phyloP scores from a whole-genome alignment of 306 rosid genomes.

The Echinosophora koreensis region DNA sequence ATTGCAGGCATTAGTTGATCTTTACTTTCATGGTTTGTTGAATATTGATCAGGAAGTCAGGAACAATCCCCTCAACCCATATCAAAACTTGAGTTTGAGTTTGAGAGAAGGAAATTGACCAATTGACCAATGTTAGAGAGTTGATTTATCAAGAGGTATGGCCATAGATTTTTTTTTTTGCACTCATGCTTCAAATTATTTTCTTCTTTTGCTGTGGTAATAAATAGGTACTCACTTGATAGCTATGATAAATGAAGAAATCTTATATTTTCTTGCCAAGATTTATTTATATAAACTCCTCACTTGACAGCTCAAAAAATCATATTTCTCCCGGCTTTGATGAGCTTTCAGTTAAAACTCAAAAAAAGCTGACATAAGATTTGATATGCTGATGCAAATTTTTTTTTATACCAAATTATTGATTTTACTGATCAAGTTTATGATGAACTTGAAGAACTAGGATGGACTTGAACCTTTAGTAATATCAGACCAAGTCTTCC shows the following conservation, averaged over 20 bases:
- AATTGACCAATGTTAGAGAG: too few species aligned
- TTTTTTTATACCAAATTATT: not conserved
- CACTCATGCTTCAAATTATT: too few species aligned
- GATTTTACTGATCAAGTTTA: not conserved
- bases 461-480: not conserved
- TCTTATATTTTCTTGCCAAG: not conserved
- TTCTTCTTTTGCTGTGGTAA: too few species aligned
- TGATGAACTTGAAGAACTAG: slow-evolving; percentile 36
- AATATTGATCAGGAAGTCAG: too few species aligned
- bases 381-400: not conserved
- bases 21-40: too few species aligned
- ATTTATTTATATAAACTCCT: not conserved
- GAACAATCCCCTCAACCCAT: too few species aligned
- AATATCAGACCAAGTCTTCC: not conserved
- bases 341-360: not conserved
- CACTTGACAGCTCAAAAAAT: not conserved
- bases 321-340: not conserved
- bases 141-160: too few species aligned
- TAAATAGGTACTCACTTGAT: too few species aligned
- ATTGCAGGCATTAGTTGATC: too few species aligned
- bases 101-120: too few species aligned
- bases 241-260: not conserved
- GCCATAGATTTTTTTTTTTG: too few species aligned
- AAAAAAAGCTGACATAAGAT: not conserved
- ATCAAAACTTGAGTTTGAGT: too few species aligned